Base-by-base conservation (phyloP, 228 moss, liverwort and hornwort species). In the Sphagnum magellanicum region DNA sequence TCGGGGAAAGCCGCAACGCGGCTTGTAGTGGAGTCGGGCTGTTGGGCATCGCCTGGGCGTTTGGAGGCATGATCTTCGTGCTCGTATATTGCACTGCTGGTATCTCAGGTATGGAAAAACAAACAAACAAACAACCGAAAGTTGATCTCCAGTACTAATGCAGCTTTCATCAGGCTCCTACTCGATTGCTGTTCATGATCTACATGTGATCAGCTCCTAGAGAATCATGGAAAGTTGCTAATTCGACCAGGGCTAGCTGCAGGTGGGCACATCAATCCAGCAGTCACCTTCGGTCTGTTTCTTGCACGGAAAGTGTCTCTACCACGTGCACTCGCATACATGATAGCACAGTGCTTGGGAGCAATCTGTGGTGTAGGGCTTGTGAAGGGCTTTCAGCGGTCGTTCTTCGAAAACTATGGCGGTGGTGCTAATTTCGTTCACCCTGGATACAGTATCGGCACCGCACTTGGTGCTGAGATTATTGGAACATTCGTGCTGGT, bases 51-150 rank as follows among this genome's bases (percentile, higher is more conserved):
- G 81, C 84, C 1, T 84, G 84, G 84, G 81, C 78, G 12, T 75
- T 76, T 48, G 84, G 84, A 2, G 80, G 80, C 47, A 78, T 80
- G 75, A 84, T 84, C 65, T 80, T 84, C 68, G 75, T 75, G 53
- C 78, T 84, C 12, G 84, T 84, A 50, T 84, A 84, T 47, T 84
- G 84, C 71, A 81, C 84, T 6, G 84, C 84, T 1, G 84, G 84
- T 47, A 81, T 84, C 63, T 84, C 84, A 51, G 83, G 82, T 78
- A 67, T 6, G 50, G 50, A 6, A 13, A 65, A 10, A 49, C 12
- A 5, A 49, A 15, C 49, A 51, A 51, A 6, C 16, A 6, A 10
- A 66, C 50, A 66, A 10, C 11, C 50, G 46, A 10, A 52, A 67
- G 16, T 7, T 7, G 53, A 52, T 51, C 67, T 52, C 17, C n/a